Conservation (phyloP, 192 early-diverging fungal species). For the Podila epigama region DNA sequence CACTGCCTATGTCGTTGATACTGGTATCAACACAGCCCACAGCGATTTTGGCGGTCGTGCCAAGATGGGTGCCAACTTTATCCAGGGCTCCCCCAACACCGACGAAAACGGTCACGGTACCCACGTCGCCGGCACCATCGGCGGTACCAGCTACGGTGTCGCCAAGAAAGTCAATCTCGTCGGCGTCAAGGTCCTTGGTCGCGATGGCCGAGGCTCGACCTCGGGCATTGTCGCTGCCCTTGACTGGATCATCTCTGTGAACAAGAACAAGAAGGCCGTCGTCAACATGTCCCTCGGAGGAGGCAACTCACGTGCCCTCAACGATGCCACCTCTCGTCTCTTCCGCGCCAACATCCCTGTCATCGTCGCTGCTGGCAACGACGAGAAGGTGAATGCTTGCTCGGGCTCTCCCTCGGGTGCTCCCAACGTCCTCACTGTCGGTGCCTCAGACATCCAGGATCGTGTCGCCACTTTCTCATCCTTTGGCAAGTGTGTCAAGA, state of each 20-base stretch:
- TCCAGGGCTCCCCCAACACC: slow-evolving; percentile 54
- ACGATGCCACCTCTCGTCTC: slow-evolving; percentile 64
- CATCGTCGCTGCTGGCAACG: slow-evolving; percentile 82
- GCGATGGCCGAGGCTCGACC: slow-evolving; percentile 61
- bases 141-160: slow-evolving; percentile 68
- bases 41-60: slow-evolving; percentile 81
- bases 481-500: slow-evolving; percentile 91
- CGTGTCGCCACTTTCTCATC: slow-evolving; percentile 82
- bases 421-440: slow-evolving; percentile 81
- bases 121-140: slow-evolving; percentile 75
- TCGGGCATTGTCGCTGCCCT: slow-evolving; percentile 52
- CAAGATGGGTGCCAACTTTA: slow-evolving; percentile 55
- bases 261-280: slow-evolving; percentile 50
- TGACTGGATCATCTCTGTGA: slow-evolving; percentile 40
- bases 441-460: slow-evolving; percentile 81
- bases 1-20: slow-evolving; percentile 69
- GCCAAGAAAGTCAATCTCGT: slow-evolving; percentile 75
- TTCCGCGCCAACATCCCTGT: slow-evolving; percentile 69
- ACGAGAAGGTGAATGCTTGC: slow-evolving; percentile 68
- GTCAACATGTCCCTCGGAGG: slow-evolving; percentile 84
- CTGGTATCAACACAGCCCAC: slow-evolving; percentile 64
- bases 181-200: slow-evolving; percentile 73
- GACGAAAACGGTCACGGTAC: slow-evolving; percentile 74
- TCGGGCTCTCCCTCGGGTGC: slow-evolving; percentile 58
- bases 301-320: slow-evolving; percentile 61